Evolutionary conservation across 2,329 filamentous ascomycete genomes (phyloP).

Genomic region (Tothia fuscella): DNA sequence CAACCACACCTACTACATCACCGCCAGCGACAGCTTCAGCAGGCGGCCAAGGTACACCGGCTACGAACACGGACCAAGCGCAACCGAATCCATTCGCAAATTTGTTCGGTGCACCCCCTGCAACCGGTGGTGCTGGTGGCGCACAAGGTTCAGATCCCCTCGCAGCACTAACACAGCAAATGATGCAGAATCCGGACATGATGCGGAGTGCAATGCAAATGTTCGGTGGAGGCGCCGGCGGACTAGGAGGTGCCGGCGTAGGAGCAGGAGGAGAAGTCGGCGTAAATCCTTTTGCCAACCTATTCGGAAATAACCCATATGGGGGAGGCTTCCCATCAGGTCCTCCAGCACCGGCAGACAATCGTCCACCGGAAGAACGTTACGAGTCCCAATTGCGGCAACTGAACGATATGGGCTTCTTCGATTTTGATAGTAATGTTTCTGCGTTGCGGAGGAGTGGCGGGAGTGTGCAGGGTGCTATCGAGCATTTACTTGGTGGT

Average conservation of each 20-base stretch:
- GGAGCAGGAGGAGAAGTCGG: conserved; percentile 26
- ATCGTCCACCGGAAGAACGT: conserved; percentile 79
- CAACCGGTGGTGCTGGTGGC: not conserved
- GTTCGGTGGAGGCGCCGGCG: conserved; percentile 26
- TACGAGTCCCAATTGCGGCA: conserved; percentile 85
- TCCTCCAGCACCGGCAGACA: conserved; percentile 54
- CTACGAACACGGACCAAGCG: conserved; percentile 21
- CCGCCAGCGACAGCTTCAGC: conserved; percentile 18
- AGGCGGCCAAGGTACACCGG: conserved; percentile 19
- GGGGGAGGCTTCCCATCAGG: conserved; percentile 25
- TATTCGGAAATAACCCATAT: conserved; percentile 34
- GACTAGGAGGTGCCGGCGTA: conserved; percentile 23
- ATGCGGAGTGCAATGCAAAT: conserved; percentile 42
- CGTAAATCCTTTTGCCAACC: conserved; percentile 29
- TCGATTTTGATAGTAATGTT: conserved; percentile 88
- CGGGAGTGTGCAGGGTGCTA: conserved; percentile 85
- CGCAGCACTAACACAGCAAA: conserved; percentile 30
- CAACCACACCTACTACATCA: conserved; percentile 19
- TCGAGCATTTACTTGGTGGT: conserved; percentile 51
- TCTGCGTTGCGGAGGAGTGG: conserved; percentile 77
- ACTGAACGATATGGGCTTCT: conserved; percentile 98
- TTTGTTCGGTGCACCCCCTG: conserved; percentile 44
- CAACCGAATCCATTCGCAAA: conserved; percentile 56
- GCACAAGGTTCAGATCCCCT: conserved; percentile 35
- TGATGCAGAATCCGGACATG: conserved; percentile 47